Percentiles rank a stretch among this genome's conserved stretches.
phyloP scores from a whole-genome alignment of 2,329 filamentous ascomycete species.

The Diaporthe sp. region DNA sequence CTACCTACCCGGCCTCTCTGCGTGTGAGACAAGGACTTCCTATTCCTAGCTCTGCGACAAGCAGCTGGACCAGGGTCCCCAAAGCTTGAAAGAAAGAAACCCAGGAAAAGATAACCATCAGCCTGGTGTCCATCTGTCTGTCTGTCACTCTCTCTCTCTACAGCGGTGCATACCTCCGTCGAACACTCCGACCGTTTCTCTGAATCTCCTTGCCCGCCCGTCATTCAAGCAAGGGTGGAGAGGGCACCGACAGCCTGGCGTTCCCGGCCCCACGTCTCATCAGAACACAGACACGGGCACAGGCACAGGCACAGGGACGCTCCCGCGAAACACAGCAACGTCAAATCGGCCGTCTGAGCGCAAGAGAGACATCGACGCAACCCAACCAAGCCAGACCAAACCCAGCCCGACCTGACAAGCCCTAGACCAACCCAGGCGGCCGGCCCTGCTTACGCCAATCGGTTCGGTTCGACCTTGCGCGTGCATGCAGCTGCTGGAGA shows the following conservation, averaged over 20 bases:
- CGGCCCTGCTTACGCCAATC: constrained; percentile 21
- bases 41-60: constrained; percentile 27
- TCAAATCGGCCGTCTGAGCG: constrained; percentile 11
- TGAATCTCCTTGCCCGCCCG: constrained; percentile 6
- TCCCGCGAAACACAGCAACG: constrained; percentile 28
- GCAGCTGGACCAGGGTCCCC: not conserved
- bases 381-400: constrained; percentile 3
- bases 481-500: constrained; percentile 25
- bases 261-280: constrained; percentile 26
- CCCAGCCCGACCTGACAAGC: constrained; percentile 4
- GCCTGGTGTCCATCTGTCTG: not conserved
- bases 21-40: not conserved
- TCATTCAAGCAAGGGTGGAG: constrained; percentile 14
- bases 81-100: constrained; percentile 8
- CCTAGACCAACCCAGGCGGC: constrained; percentile 6
- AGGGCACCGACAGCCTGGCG: constrained; percentile 18
- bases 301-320: not conserved
- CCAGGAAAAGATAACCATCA: not conserved
- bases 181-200: not conserved
- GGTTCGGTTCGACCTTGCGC: constrained; percentile 4
- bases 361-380: constrained; percentile 27
- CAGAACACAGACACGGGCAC: constrained; percentile 23
- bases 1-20: not conserved
- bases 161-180: not conserved
- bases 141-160: not conserved